These are phyloP conservation scores for Paratinospora sagittata DNA, from an alignment of 164 flowering plant genomes.

Conservation along the genomic window DNA sequence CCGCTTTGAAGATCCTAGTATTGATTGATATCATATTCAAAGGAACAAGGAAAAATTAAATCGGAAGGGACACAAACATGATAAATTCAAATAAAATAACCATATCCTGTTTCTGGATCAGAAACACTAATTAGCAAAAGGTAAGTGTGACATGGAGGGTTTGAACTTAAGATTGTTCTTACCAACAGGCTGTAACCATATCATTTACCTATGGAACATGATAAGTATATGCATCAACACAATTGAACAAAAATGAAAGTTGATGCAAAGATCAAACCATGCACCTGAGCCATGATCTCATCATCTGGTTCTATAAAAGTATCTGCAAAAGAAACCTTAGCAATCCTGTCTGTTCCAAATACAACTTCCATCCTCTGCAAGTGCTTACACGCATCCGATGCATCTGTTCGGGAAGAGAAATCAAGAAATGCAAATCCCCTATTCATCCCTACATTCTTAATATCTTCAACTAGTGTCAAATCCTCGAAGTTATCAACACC, in stretches of 20 bases:
- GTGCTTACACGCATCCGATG: slow-evolving; percentile 28
- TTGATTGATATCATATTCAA: not conserved
- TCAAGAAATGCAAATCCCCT: slow-evolving; percentile 34
- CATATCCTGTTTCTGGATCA: not conserved
- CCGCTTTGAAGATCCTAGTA: not conserved
- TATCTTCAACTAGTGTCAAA: slow-evolving; percentile 31
- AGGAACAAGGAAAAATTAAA: not conserved
- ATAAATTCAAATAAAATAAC: not conserved
- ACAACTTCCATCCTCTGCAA: slow-evolving; percentile 27
- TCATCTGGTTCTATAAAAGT: slow-evolving; percentile 31
- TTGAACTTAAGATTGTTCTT: not conserved
- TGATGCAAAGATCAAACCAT: not conserved
- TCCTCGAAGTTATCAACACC: slow-evolving; percentile 27
- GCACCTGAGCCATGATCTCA: slow-evolving; percentile 30
- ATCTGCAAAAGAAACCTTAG: slow-evolving; percentile 33
- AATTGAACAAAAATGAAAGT: not conserved
- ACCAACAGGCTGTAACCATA: not conserved
- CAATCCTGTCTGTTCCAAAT: slow-evolving; percentile 17
- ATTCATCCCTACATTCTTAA: slow-evolving; percentile 27
- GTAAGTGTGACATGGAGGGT: not conserved
- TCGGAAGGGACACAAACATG: not conserved
- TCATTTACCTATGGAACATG: not conserved
- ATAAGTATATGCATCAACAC: not conserved
- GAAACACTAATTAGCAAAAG: too few relatives aligned
- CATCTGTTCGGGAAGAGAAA: slow-evolving; percentile 24